Base-by-base conservation (phyloP, 768 basidiomycete genomes). In the Tulasnella sp. region DNA sequence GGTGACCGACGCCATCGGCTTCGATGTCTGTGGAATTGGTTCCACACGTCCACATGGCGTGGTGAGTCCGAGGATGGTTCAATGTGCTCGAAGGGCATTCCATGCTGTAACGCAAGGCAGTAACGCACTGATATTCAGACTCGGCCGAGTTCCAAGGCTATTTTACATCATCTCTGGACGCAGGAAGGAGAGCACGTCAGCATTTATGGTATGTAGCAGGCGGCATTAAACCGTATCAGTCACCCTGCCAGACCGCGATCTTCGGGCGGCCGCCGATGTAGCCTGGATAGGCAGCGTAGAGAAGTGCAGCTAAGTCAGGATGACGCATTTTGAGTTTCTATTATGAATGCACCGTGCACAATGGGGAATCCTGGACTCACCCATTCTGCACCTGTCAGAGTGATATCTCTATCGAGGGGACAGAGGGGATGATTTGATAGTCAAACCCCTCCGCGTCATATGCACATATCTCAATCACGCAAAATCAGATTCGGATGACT, bases 201-300 rank as follows among this genome's bases (percentile, higher is more conserved):
- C 30, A 4, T 21, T 1, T 15, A 7, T 1, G n/a, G n/a, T n/a
- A n/a, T n/a, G 51, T 22, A 22, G 9, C 4, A 3, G 25, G 21
- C 11, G 1, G 44, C 4, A 11, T 11, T 1, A 11, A 27, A 21
- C 62, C 69, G 24, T 66, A 71, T 67, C 65, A 66, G 1, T 78
- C 79, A 57, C 79, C 79, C 68, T 80, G 78, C 76, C 77, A 80
- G 50, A 78, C 69, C 65, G 77, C 76, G 63, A 81, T 70, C 62
- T 74, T 77, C 7, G 79, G 78, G 48, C 75, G 71, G 9, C 72
- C 15, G 22, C 79, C 80, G 21, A 76, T 76, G 69, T 74, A 80
- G 19, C 78, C 78, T 17, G 78, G 78, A 67, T 74, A 81, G 11
- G 73, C 78, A 34, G 64, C 67, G 54, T 72, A 70, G 29, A 77